A percentile compares a stretch with the other conserved stretches of the same genome.
These are phyloP conservation scores for Sanghuangporus baumii DNA, from an alignment of 1,284 basidiomycete species.

Conservation along the genomic window DNA sequence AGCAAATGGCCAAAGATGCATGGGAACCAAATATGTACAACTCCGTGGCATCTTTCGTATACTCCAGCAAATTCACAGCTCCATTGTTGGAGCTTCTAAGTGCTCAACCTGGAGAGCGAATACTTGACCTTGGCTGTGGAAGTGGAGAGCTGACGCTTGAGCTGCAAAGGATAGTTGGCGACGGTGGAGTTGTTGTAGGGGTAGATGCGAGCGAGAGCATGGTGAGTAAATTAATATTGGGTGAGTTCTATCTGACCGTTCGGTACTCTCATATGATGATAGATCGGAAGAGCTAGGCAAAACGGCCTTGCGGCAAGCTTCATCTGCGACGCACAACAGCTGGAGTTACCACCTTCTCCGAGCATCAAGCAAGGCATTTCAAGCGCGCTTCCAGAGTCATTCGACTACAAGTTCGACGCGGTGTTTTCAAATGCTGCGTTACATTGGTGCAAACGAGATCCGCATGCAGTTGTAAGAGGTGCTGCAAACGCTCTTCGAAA, in stretches of 20 bases:
- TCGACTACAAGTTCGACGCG: slow-evolving; percentile 41
- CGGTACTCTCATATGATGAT: not conserved
- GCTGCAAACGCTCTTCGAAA: slow-evolving; percentile 56
- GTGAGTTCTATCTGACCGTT: too few relatives aligned
- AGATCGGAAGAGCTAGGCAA: slow-evolving; percentile 54
- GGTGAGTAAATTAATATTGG: slow-evolving; percentile 38
- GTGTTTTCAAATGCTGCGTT: slow-evolving; percentile 77
- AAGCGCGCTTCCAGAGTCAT: slow-evolving; percentile 20
- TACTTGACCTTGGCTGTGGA: slow-evolving; percentile 81
- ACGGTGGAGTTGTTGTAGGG: slow-evolving; percentile 54
- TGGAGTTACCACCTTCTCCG: slow-evolving; percentile 29
- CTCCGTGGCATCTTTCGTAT: slow-evolving; percentile 63
- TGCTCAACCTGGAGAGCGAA: slow-evolving; percentile 56
- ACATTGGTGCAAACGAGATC: slow-evolving; percentile 81
- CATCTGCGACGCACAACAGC: slow-evolving; percentile 47
- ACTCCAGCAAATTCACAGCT: slow-evolving; percentile 57
- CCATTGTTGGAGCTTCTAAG: slow-evolving; percentile 61
- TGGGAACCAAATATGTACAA: slow-evolving; percentile 56
- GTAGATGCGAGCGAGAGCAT: slow-evolving; percentile 68
- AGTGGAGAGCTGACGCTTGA: slow-evolving; percentile 68
- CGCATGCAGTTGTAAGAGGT: slow-evolving; percentile 55
- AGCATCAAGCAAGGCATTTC: slow-evolving; percentile 21
- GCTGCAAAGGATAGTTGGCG: slow-evolving; percentile 49
- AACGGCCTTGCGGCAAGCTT: slow-evolving; percentile 45
- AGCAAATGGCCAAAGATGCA: slow-evolving; percentile 20